Conservation (phyloP, 805 yeast species). For the Naumovozyma castellii region DNA sequence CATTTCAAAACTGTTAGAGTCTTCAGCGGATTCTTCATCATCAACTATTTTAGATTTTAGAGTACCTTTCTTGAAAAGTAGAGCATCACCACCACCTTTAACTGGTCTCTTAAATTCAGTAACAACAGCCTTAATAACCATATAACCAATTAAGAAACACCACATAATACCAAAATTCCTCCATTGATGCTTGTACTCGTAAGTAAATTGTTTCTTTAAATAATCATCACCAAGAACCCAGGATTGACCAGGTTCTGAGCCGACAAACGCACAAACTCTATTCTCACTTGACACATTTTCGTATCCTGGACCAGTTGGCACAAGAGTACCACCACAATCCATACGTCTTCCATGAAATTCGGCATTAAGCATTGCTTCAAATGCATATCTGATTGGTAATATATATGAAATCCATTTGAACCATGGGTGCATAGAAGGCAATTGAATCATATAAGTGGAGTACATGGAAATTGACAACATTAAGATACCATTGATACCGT, state of each 20-base stretch:
- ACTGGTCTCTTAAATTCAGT: conserved; percentile 21
- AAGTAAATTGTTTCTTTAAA: conserved; percentile 39
- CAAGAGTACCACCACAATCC: conserved; percentile 28
- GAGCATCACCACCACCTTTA: conserved; percentile 30
- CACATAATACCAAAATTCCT: conserved; percentile 65
- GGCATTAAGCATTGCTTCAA: conserved; percentile 41
- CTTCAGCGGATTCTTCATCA: conserved; percentile 16
- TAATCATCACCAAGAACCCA: conserved; percentile 54
- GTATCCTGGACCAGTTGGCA: conserved; percentile 53
- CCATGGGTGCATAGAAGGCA: conserved; percentile 55
- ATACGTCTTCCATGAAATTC: conserved; percentile 22
- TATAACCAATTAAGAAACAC: conserved; percentile 33
- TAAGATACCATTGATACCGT: conserved; percentile 45
- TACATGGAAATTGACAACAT: conserved; percentile 43
- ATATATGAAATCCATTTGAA: conserved; percentile 51
- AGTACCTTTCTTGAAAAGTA: conserved; percentile 47
- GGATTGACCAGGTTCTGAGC: conserved; percentile 46
- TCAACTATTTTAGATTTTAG: conserved; percentile 3
- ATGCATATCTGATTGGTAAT: conserved; percentile 45
- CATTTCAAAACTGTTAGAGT: conserved; percentile 2
- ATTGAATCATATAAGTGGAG: conserved; percentile 54
- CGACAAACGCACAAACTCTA: conserved; percentile 50
- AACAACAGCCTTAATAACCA: conserved; percentile 14
- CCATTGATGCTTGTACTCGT: conserved; percentile 58
- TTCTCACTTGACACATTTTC: conserved; percentile 30